Base-by-base conservation (phyloP, 306 rosid genomes). In the Prinsepia uniflora region DNA sequence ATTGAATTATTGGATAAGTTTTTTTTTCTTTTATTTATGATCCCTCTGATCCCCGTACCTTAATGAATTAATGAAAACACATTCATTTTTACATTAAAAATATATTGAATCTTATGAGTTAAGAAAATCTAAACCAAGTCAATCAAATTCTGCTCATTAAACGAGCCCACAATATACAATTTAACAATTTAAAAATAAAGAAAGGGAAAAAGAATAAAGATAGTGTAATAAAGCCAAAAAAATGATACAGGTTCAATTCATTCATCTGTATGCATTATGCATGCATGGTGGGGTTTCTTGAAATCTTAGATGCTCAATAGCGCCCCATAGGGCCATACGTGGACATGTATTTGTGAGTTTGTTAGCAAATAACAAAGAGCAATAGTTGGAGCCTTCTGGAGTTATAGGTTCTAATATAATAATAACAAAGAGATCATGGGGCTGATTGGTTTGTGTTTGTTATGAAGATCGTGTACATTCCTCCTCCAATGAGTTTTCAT, bases 261-360 rank as follows among this genome's bases (percentile, higher is more conserved):
- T 81, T 78, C 63, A 82, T 76, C 77, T 73, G 8, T 30, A 41
- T 68, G 61, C 34, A 10, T 71, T 30, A 30, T 30, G 6, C 50
- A 47, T 46, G 6, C 14, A 47, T 2, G 44, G 63, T 68, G 62
- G 83, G 85, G 78, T 82, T 80, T 71, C 87, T 81, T 82, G 80
- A 58, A 66, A 81, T 84, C 83, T 83, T 72, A 75, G 80, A 30
- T 67, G 82, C 78, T 86, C 72, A 77, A 79, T 81, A 65, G 59
- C 36, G 36, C 36, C 36, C 3, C 36, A 30, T 30, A 30, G 36
- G 36, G 3, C 36, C 36, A 30, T 30, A 1, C 3, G 36, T 30
- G 71, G 53, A 63, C 69, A 75, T 46, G 76, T 79, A 63, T 66
- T 71, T 34, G 60, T 55, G 47, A 68, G 44, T 44, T 67, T 66